Evolutionary conservation across 2,329 filamentous ascomycete genomes (phyloP), one percentile per base, ranked within the genome.

Genomic region (Aspergillus oerlinghausenensis): DNA sequence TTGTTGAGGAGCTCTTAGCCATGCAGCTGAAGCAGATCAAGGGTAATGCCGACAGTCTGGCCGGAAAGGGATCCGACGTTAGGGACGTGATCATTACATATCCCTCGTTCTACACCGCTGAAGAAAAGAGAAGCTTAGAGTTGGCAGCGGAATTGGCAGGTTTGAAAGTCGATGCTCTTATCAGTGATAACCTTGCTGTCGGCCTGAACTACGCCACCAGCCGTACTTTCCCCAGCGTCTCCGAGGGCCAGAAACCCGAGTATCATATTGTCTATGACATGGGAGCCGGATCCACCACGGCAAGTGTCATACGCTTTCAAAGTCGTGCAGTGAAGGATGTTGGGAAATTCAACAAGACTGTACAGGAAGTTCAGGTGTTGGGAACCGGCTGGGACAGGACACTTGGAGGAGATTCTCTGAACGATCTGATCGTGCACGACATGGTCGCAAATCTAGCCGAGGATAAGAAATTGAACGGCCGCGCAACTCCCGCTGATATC

Each of bases 181-280:
- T 99, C 62, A 94, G 88, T 63, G 94, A 99, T 70, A 92, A 92
- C 17, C 77, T 97, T 60, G 92, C 94, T 32, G 93, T 99, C 56
- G 94, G 92, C 26, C 77, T 99, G 64, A 95, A 99, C 77, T 99
- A 97, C 74, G 94, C 94, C 47, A 97, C 92, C 28, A 89, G 85
- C 68, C 86, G 94, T 67, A 91, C 89, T 17, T 99, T 97, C 75
- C 91, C 92, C 40, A 91, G 85, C 66, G 80, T 94, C 58, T 89
- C 85, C 55, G 87, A 94, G 54, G 91, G 90, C 54, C 88, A 84
- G 62, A 92, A 92, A 78, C 88, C 94, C 0, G 94, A 99, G 75
- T 85, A 92, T 66, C 91, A 99, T 76, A 78, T 99, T 72, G 85
- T 99, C 29, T 99, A 94, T 70, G 94, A 99, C 71, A 97, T 99